Evolutionary conservation across 352 stramenopile species (phyloP), one percentile per base, ranked within the genome.

Genomic region (Peronospora destructor): DNA sequence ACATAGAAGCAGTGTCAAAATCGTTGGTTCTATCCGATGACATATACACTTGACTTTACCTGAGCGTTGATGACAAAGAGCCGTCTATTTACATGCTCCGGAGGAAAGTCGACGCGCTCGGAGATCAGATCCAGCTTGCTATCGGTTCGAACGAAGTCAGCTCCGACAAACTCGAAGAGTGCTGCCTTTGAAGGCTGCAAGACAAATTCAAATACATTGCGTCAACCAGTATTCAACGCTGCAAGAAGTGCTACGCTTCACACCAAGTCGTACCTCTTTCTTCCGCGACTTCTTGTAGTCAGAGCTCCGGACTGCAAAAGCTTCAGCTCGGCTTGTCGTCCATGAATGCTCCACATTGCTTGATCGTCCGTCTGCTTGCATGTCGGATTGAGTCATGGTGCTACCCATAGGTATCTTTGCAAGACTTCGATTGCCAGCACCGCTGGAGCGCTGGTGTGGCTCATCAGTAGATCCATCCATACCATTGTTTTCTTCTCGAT

Each of bases 1-100:
- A 14, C 5, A 40, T 14, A 48, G 3, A 26, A 38, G 13, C 26
- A 32, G 26, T 11, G 9, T 7, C 9, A 7, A 6, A 11, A 32
- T 7, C 26, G 26, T 11, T 11, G 9, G 26, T 32, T 4, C 6
- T 6, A 3, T 7, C 26, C 26, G 2, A 40, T 26, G 25, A 19
- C 30, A 38, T 50, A 19, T 25, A 30, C 35, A 11, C n/a, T 9
- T 9, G 19, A 21, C 17, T 41, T 21, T 74, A 87, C 76, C 73
- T 88, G 81, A 21, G 75, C 74, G 52, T 92, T 89, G 56, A 92
- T 74, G 46, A 92, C 76, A 49, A 92, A 90, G 16, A 92, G 58
- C 13, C 71, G 76, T 53, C 74, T 71, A 37, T 74, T 59, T 2
- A 60, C 66, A 32, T 78, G 56, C n/a, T 84, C 55, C 4, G 65